Evolutionary conservation across 768 basidiomycete genomes (phyloP), one percentile per base, ranked within the genome.

Genomic region (Boletus bicolor): DNA sequence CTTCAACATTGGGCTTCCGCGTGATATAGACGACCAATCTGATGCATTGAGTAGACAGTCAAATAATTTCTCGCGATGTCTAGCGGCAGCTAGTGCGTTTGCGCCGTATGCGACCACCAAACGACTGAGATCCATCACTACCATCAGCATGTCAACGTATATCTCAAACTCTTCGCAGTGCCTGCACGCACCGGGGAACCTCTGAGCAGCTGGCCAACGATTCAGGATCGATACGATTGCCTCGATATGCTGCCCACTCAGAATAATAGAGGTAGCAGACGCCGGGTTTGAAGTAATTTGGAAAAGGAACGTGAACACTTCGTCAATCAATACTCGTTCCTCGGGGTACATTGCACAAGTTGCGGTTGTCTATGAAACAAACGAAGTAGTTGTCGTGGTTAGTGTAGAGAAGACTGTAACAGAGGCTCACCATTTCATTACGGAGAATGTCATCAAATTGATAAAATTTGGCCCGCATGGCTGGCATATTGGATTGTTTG

Each of bases 81-180:
- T 76, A 1, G 79, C 61, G 5, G 69, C 59, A 3, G 77, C 72
- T 55, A 85, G 79, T 2, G 79, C 73, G 7, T 79, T 76, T 0
- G 85, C 81, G 47, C 79, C 81, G 66, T 80, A 86, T 2, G 82
- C 89, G 19, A 84, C 76, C 15, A 96, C 69, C 38, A 96, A 76
- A 39, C 97, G 85, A 49, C 83, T 78, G 12, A 98, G 80, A 65
- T 98, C 96, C 64, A 98, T 83, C 12, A 95, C 92, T 93, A 60
- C 11, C 37, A 53, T 45, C 12, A 15, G 38, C 14, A 46, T 12
- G 38, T 49, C 52, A 54, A 49, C 49, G 11, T 30, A 38, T 46
- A 55, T 24, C 44, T 44, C 43, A 43, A 32, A 21, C 32, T 43
- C 12, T 48, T 39, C 37, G 3, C 30, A n/a, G 36, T 32, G 26